A percentile compares a stretch with the other conserved stretches of the same genome.
Evolutionary conservation across 352 stramenopile genomes (phyloP).

Genomic region (Pythium rishiriense): DNA sequence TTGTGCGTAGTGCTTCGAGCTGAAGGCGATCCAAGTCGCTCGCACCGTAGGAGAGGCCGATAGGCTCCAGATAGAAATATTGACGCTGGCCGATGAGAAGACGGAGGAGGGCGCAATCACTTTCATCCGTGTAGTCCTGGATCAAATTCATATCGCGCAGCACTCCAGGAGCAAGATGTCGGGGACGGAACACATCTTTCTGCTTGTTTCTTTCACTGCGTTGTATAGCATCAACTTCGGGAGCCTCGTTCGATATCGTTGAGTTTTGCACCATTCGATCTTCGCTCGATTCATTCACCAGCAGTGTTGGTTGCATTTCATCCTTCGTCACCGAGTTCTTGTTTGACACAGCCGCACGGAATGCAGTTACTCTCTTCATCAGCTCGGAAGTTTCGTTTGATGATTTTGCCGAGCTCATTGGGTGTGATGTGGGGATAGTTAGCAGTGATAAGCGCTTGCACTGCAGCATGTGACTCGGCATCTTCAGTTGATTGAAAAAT

Average conservation of each 20-base stretch:
- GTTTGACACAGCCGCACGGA: conserved; percentile 14
- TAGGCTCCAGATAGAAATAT: conserved; percentile 77
- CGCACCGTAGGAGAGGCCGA: conserved; percentile 28
- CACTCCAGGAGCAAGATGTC: conserved; percentile 55
- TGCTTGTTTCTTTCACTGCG: not conserved
- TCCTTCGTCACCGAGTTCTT: not conserved
- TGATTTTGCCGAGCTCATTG: not conserved
- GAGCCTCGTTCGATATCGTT: not conserved
- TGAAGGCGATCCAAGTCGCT: conserved; percentile 23
- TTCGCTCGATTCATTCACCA: not conserved
- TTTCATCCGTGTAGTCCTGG: conserved; percentile 74
- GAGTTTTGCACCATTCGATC: not conserved
- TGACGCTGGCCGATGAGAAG: conserved; percentile 67
- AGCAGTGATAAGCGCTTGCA: not conserved
- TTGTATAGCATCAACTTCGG: conserved; percentile 2
- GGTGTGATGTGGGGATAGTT: not conserved
- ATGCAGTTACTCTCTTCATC: conserved; percentile 23
- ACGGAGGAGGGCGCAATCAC: conserved; percentile 54
- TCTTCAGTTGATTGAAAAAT: not conserved
- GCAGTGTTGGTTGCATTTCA: not conserved
- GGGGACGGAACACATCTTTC: conserved; percentile 43
- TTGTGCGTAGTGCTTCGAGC: conserved; percentile 17
- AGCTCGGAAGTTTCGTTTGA: conserved; percentile 17
- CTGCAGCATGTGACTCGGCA: not conserved
- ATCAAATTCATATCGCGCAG: conserved; percentile 74